A percentile compares a stretch with the other conserved stretches of the same genome.
These are phyloP conservation scores for Panicum virgatum DNA, from an alignment of 202 grass and related monocot species.

Conservation along the genomic window DNA sequence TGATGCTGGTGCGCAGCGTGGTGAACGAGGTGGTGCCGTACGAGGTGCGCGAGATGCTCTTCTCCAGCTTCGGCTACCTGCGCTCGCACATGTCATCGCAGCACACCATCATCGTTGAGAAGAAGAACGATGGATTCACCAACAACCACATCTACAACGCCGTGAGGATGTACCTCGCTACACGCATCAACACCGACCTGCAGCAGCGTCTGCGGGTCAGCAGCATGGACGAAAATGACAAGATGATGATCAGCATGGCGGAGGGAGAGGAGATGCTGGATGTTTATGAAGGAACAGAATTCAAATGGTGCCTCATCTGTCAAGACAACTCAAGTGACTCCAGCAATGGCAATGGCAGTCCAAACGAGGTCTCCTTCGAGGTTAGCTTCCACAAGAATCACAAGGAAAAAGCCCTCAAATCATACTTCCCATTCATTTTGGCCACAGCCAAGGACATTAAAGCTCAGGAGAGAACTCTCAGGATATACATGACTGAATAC, in stretches of 20 bases:
- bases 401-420: slow-evolving; percentile 61
- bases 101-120: slow-evolving; percentile 62
- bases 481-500: slow-evolving; percentile 68
- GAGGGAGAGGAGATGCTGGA: slow-evolving; percentile 60
- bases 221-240: slow-evolving; percentile 36
- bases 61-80: slow-evolving; percentile 43
- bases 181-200: slow-evolving; percentile 39
- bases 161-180: slow-evolving; percentile 51
- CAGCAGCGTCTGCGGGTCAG: slow-evolving; percentile 58
- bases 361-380: slow-evolving; percentile 40
- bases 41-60: slow-evolving; percentile 44
- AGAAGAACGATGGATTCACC: slow-evolving; percentile 42
- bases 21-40: slow-evolving; percentile 57
- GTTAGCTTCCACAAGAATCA: slow-evolving; percentile 69
- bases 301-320: slow-evolving; percentile 61
- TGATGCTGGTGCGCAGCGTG: slow-evolving; percentile 61
- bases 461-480: slow-evolving; percentile 46
- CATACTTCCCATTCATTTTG: slow-evolving; percentile 75
- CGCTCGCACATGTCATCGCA: slow-evolving; percentile 27
- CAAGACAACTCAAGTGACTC: slow-evolving; percentile 3
- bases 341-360: background rate
- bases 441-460: slow-evolving; percentile 55
- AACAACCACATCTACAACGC: slow-evolving; percentile 49
- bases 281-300: slow-evolving; percentile 43
- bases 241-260: slow-evolving; percentile 54